phyloP scores from a whole-genome alignment of 164 flowering plant genomes.

The Magnolia changhungtana region DNA sequence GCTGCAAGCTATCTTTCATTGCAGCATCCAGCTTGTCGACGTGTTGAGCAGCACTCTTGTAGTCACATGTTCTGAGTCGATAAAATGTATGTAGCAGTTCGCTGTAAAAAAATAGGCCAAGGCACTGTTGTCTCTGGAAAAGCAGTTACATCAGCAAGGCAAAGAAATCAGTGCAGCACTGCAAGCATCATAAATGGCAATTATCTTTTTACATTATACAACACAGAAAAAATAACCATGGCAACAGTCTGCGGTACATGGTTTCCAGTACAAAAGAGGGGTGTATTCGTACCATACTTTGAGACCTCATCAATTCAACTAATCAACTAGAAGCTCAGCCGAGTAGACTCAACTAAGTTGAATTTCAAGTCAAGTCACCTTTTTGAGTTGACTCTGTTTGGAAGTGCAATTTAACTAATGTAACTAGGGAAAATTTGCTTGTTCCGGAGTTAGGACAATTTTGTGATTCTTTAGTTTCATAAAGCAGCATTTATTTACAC shows the following conservation, averaged over 20 bases:
- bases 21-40: slow-evolving; percentile 76
- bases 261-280: background rate
- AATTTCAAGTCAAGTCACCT: no score
- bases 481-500: background rate
- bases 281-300: background rate
- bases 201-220: no score
- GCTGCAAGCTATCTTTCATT: slow-evolving; percentile 63
- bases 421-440: background rate
- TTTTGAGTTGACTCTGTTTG: background rate
- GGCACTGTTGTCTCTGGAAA: slow-evolving; percentile 53
- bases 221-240: no score
- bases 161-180: background rate
- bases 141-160: background rate
- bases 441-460: background rate
- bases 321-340: background rate
- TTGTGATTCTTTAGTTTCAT: background rate
- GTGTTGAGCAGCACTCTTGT: slow-evolving; percentile 75
- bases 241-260: background rate
- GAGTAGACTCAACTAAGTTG: background rate
- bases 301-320: background rate
- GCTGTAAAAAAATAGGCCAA: slow-evolving; percentile 75
- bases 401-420: background rate
- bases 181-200: background rate
- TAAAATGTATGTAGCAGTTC: slow-evolving; percentile 83
- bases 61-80: slow-evolving; percentile 77